Evolutionary conservation across 768 basidiomycete genomes (phyloP).

Genomic region (Holtermannia corniformis): DNA sequence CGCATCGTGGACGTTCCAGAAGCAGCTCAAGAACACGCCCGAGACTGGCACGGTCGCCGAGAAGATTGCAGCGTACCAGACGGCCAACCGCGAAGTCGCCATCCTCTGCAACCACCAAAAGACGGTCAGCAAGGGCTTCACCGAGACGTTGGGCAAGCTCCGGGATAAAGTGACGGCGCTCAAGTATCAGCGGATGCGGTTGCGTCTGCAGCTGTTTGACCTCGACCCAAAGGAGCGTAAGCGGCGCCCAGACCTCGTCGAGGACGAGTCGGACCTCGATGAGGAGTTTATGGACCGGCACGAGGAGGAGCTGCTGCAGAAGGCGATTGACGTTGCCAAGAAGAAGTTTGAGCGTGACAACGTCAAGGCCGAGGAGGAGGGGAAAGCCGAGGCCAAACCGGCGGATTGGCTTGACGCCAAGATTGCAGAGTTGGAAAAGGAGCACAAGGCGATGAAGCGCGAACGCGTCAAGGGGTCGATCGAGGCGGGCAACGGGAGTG

Average conservation of each 20-base stretch:
- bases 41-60: conserved; percentile 73
- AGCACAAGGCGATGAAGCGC: conserved; percentile 62
- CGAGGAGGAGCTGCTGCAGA: conserved; percentile 65
- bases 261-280: conserved; percentile 87
- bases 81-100: conserved; percentile 92
- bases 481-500: conserved; percentile 25
- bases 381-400: conserved; percentile 44
- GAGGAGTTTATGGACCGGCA: conserved; percentile 78
- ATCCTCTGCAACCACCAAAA: conserved; percentile 99
- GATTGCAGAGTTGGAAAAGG: conserved; percentile 60
- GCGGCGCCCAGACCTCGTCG: conserved; percentile 57
- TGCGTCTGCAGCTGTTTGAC: conserved; percentile 74
- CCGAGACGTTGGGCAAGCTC: conserved; percentile 90
- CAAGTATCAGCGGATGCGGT: conserved; percentile 96
- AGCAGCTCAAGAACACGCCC: conserved; percentile 68
- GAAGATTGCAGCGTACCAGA: conserved; percentile 93
- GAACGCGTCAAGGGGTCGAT: conserved; percentile 69
- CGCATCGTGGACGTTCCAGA: conserved; percentile 90
- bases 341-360: conserved; percentile 96
- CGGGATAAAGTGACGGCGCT: conserved; percentile 72
- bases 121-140: conserved; percentile 82
- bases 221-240: conserved; percentile 74
- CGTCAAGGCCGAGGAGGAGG: conserved; percentile 49
- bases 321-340: conserved; percentile 77
- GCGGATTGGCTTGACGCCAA: conserved; percentile 60